Base-by-base conservation (phyloP, 305 asterid genomes). In the Solanum hybrid region DNA sequence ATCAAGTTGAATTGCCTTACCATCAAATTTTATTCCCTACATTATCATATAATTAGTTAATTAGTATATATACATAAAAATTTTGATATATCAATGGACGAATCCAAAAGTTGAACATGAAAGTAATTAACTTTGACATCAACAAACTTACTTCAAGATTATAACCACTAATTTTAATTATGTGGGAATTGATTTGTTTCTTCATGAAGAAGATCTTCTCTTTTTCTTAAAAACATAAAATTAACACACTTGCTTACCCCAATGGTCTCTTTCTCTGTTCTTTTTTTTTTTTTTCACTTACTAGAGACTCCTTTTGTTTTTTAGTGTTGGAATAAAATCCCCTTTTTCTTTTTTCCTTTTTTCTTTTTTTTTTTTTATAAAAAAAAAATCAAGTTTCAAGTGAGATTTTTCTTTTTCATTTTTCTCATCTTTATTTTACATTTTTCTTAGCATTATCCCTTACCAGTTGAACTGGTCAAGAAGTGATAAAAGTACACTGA, bases 81-180 rank as follows among this genome's bases (percentile, higher is more conserved):
- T 0, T 3, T 79, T 79, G 81, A 91, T 61, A 61, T 20, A 8
- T 89, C 86, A n/a, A 24, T 10, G 75, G 75, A 11, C 4, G 4
- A 67, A 91, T 92, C 92, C 75, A n/a, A 89, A 73, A 69, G 12
- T 64, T 64, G 33, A 24, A 69, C 76, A 35, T 26, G 24, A 85
- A 92, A 71, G 20, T 28, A 26, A 26, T 71, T 26, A 85, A 89
- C 93, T 92, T 94, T 90, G 84, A 92, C 82, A 87, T 90, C 57
- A 88, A 82, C 34, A 75, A 86, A 92, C 88, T 88, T 87, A 89
- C 64, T 80, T 90, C 26, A 83, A 89, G 87, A 88, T 88, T 82
- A 87, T 64, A 91, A 88, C 88, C 57, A 71, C 71, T 36, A 71
- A 40, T 87, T 9, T 51, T 69, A 86, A 18, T 22, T 77, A 46